Base-by-base conservation (phyloP, 2,329 filamentous ascomycete genomes). In the Lachnellula willkommii region DNA sequence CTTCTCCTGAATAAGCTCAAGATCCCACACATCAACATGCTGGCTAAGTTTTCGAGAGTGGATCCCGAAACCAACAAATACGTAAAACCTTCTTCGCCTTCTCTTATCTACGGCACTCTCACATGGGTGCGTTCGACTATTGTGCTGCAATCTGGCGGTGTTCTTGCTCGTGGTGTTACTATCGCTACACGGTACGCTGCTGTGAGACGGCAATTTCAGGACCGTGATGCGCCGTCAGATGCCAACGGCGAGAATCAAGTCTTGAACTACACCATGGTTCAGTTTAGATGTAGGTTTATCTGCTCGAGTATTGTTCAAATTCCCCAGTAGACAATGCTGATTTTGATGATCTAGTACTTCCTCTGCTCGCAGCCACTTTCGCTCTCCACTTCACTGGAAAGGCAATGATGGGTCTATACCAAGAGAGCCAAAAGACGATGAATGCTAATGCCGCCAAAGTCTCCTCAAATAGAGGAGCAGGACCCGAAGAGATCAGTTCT, bases 181-280 rank as follows among this genome's bases (percentile, higher is more conserved):
- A 91, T 91, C 59, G 88, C 88, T 4, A 87, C 84, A 2, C 80
- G 88, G 53, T 91, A 91, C 72, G 84, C 82, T 57, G 81, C 87
- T 2, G 83, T 91, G 4, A 80, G 88, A 50, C 79, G 86, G n/a
- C 88, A 91, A 67, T 91, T 91, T 75, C 84, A 89, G 69, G 88
- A 91, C 63, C 80, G 82, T 5, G 88, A 90, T 71, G 81, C 84
- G 5, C 76, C 78, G 28, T 75, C 79, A 39, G 75, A 74, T 40
- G 75, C 79, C 59, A 69, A 74, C 24, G 82, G 80, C 5, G 88
- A 91, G 74, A 90, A 84, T 68, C 85, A 87, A 64, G 88, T 91
- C 1, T 75, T 91, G 28, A 87, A 91, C 75, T 91, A 91, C 72
- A 89, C 87, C 60, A 90, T 89, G 83, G 88, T 91, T 7, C 87